phyloP scores from a whole-genome alignment of 2,329 filamentous ascomycete species.

The Trichothecium sympodiale region DNA sequence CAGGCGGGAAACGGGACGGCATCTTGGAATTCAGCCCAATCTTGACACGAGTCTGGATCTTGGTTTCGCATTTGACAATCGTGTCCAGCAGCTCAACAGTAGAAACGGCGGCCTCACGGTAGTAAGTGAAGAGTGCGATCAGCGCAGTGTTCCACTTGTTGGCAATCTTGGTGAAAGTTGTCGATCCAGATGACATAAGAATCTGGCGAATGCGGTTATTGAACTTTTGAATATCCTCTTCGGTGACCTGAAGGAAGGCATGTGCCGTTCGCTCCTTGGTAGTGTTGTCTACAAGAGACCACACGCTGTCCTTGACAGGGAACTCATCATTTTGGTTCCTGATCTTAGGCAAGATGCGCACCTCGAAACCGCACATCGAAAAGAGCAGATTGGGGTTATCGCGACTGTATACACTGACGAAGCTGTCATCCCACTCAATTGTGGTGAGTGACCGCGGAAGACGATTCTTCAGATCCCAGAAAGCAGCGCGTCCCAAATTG shows the following conservation, averaged over 20 bases:
- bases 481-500: constrained; percentile 91
- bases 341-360: constrained; percentile 89
- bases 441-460: constrained; percentile 90
- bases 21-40: constrained; percentile 99
- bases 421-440: constrained; percentile 98
- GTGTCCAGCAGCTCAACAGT: constrained; percentile 91
- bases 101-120: constrained; percentile 92
- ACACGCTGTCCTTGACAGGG: constrained; percentile 93
- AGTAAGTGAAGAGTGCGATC: constrained; percentile 96
- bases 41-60: constrained; percentile 98
- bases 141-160: constrained; percentile 99
- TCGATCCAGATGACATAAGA: constrained; percentile 98
- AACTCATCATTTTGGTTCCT: constrained; percentile 95
- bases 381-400: constrained; percentile 96
- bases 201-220: constrained; percentile 98
- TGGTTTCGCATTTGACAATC: constrained; percentile 98
- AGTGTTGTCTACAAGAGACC: constrained; percentile 92
- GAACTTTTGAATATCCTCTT: constrained; percentile 97
- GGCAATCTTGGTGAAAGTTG: constrained; percentile 98
- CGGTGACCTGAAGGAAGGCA: constrained; percentile 93
- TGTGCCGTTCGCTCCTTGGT: constrained; percentile 96
- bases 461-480: constrained; percentile 98
- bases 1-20: constrained; percentile 95
- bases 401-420: constrained; percentile 92
- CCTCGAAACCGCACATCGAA: constrained; percentile 97